Percentiles rank a stretch among this genome's conserved stretches.
Conservation (phyloP, 371 early-diverging fungal genomes). For the Mucor sp. region DNA sequence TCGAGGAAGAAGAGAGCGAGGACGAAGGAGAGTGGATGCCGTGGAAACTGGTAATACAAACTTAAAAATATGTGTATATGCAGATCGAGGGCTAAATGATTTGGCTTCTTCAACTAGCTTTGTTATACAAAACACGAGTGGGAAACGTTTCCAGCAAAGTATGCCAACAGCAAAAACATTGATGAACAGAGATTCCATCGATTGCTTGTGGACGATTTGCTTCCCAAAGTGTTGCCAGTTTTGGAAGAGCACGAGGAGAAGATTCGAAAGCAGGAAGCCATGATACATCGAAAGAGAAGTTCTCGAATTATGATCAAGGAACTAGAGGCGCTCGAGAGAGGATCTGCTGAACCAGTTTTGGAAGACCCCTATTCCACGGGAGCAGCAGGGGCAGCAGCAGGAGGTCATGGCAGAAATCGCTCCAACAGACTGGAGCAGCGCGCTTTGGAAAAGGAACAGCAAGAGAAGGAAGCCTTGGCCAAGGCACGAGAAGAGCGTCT, state of each 20-base stretch:
- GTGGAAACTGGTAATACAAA: constrained; percentile 43
- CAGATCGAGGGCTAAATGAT: constrained; percentile 9
- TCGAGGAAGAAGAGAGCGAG: constrained; percentile 34
- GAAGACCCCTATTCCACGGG: background rate
- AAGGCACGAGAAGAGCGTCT: constrained; percentile 56
- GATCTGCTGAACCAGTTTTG: constrained; percentile 11
- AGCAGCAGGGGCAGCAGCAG: background rate
- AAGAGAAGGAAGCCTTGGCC: constrained; percentile 34
- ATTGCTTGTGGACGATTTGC: constrained; percentile 53
- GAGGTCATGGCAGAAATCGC: constrained; percentile 13
- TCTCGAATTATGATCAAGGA: constrained; percentile 65
- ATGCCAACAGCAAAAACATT: constrained; percentile 50
- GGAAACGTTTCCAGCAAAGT: constrained; percentile 59
- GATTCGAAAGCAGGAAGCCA: constrained; percentile 53
- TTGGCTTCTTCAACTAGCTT: constrained; percentile 35
- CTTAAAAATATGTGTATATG: background rate
- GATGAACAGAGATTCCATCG: constrained; percentile 62
- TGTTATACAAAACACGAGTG: constrained; percentile 64
- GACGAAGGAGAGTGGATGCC: constrained; percentile 45
- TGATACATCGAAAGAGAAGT: constrained; percentile 66
- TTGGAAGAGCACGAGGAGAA: constrained; percentile 58
- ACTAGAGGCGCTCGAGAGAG: constrained; percentile 50
- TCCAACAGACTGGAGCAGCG: constrained; percentile 46
- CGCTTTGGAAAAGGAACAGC: constrained; percentile 36
- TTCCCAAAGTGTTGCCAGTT: constrained; percentile 63